phyloP scores from a whole-genome alignment of 192 early-diverging fungal species.

The Backusella tarrabulga region DNA sequence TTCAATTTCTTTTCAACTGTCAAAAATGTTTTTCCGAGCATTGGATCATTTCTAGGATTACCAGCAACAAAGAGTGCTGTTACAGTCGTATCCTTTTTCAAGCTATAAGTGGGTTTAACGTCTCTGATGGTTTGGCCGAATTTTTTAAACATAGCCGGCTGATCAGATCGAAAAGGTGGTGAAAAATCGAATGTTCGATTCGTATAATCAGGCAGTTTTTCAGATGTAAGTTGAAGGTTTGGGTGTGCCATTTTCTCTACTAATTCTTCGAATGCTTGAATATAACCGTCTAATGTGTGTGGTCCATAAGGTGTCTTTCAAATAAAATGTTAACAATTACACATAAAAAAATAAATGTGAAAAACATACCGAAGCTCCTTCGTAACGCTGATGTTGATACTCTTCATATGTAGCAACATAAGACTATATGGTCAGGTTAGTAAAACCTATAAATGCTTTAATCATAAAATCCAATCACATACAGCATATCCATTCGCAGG shows the following conservation, averaged over 20 bases:
- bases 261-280: conserved; percentile 47
- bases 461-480: conserved; percentile 17
- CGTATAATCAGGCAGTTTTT: conserved; percentile 16
- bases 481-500: conserved; percentile 56
- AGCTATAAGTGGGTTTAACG: conserved; percentile 12
- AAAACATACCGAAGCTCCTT: conserved; percentile 45
- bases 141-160: conserved; percentile 8
- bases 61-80: conserved; percentile 29
- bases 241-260: conserved; percentile 39
- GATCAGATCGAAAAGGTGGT: conserved; percentile 6
- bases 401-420: conserved; percentile 57
- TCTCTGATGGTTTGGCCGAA: conserved; percentile 27
- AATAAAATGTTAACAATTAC: not conserved
- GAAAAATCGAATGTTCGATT: conserved; percentile 9
- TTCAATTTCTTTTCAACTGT: conserved; percentile 16
- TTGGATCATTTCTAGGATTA: conserved; percentile 27
- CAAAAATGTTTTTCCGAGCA: conserved; percentile 24
- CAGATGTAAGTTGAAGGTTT: not conserved
- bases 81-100: not conserved
- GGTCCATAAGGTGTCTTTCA: conserved; percentile 53
- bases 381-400: conserved; percentile 60
- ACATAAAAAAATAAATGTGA: no score
- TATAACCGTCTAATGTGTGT: conserved; percentile 53
- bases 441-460: not conserved
- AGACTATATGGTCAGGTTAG: conserved; percentile 8